Conservation (phyloP, 768 basidiomycete species). For the Naganishia randhawae region DNA sequence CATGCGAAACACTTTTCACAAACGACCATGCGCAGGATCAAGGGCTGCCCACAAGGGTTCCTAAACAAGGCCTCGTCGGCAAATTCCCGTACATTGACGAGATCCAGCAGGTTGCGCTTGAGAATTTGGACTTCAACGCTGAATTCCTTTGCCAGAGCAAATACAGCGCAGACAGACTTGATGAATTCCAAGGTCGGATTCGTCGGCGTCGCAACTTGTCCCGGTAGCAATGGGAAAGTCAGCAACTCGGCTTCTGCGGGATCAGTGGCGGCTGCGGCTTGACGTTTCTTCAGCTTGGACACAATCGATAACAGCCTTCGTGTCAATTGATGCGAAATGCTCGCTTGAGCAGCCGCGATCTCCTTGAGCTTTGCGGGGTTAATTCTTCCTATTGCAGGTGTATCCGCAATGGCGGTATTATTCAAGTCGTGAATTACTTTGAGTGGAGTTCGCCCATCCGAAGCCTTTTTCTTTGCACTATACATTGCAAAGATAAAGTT, state of each 20-base stretch:
- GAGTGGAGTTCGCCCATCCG: slow-evolving; percentile 66
- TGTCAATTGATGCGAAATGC: slow-evolving; percentile 75
- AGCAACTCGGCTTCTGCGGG: slow-evolving; percentile 58
- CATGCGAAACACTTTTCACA: slow-evolving; percentile 80
- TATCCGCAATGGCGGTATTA: slow-evolving; percentile 37
- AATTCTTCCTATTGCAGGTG: slow-evolving; percentile 50
- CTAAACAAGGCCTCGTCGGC: slow-evolving; percentile 76
- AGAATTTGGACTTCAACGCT: slow-evolving; percentile 81
- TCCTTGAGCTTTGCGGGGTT: slow-evolving; percentile 70
- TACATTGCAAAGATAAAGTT: slow-evolving; percentile 83
- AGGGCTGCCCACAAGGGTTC: slow-evolving; percentile 73
- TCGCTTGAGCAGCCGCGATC: slow-evolving; percentile 64
- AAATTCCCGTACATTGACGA: slow-evolving; percentile 82
- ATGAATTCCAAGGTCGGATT: slow-evolving; percentile 83
- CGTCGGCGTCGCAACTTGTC: slow-evolving; percentile 70
- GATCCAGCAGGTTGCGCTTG: slow-evolving; percentile 81
- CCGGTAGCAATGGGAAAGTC: slow-evolving; percentile 79
- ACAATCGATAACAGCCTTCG: slow-evolving; percentile 72
- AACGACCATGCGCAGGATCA: slow-evolving; percentile 78
- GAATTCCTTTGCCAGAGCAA: slow-evolving; percentile 73
- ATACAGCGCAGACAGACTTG: slow-evolving; percentile 79
- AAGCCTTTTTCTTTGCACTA: slow-evolving; percentile 61
- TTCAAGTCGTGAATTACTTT: slow-evolving; percentile 63
- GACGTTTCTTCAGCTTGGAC: slow-evolving; percentile 57
- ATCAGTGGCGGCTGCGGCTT: slow-evolving; percentile 55